These are phyloP conservation scores for Candida tammaniensis DNA, from an alignment of 805 yeast genomes.

Conservation along the genomic window DNA sequence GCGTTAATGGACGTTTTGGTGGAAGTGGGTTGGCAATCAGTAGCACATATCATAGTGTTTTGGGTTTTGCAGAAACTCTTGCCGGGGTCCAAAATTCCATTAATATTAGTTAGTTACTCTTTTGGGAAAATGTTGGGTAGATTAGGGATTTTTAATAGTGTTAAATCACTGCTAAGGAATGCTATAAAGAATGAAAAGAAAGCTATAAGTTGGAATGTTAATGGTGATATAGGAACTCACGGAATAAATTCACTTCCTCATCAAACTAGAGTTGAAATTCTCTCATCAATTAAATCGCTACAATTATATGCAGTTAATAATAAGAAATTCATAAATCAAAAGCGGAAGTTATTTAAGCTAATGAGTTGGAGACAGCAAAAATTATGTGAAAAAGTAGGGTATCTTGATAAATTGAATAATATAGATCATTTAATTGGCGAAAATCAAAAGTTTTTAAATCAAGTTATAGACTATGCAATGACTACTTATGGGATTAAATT, in stretches of 20 bases:
- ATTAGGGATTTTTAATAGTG: no score
- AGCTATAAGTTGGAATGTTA: no score
- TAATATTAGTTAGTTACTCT: slow-evolving; percentile 4
- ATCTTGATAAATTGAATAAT: slow-evolving; percentile 47
- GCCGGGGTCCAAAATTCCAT: slow-evolving; percentile 5
- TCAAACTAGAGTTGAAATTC: slow-evolving; percentile 25
- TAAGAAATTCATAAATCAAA: slow-evolving; percentile 43
- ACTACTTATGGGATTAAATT: slow-evolving; percentile 42
- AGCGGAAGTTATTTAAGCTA: slow-evolving; percentile 40
- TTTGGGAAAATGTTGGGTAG: slow-evolving; percentile 3
- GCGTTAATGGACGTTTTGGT: no score
- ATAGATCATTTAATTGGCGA: slow-evolving; percentile 46
- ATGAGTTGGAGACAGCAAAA: slow-evolving; percentile 58
- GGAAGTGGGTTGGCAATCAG: no score
- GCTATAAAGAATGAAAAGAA: no score
- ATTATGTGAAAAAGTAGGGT: slow-evolving; percentile 50
- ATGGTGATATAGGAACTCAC: no score
- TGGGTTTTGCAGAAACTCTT: no score
- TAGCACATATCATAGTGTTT: no score
- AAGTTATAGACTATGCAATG: slow-evolving; percentile 44
- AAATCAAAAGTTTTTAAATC: slow-evolving; percentile 49
- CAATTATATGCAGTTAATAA: slow-evolving; percentile 40
- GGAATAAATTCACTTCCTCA: no score
- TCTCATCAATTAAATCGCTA: slow-evolving; percentile 47
- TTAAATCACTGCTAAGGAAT: no score